These are phyloP conservation scores for Aspergillus leporis DNA, from an alignment of 495 filamentous ascomycete species.

Conservation along the genomic window DNA sequence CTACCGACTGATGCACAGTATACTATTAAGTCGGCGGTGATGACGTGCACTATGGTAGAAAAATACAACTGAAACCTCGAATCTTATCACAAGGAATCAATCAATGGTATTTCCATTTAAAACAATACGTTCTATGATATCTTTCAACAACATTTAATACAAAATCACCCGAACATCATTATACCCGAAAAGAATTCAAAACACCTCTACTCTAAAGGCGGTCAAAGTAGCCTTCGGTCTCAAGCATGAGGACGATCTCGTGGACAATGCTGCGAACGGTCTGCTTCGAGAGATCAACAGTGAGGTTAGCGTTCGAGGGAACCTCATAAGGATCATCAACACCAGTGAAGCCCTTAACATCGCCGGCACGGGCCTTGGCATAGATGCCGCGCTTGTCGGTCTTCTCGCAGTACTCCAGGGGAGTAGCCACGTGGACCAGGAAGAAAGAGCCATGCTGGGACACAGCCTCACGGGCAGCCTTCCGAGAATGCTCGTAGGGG, in stretches of 20 bases:
- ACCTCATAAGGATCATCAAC: constrained; percentile 97
- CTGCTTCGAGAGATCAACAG: constrained; percentile 81
- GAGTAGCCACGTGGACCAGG: constrained; percentile 92
- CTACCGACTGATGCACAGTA: constrained; percentile 15
- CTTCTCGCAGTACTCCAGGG: constrained; percentile 88
- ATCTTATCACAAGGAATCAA: constrained; percentile 12
- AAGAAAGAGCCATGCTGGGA: constrained; percentile 88
- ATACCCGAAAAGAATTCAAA: constrained; percentile 11
- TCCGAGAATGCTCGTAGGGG: constrained; percentile 77
- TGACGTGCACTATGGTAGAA: too few relatives aligned
- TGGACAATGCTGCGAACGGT: constrained; percentile 91
- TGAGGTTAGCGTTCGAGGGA: constrained; percentile 78
- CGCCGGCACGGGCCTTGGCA: constrained; percentile 75
- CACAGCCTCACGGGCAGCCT: constrained; percentile 77
- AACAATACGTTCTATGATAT: constrained; percentile 4
- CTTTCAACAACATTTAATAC: constrained; percentile 4
- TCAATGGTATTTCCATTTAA: not conserved
- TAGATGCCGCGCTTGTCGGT: constrained; percentile 95
- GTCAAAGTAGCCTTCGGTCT: constrained; percentile 77
- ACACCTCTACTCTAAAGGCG: constrained; percentile 25
- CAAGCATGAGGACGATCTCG: constrained; percentile 91
- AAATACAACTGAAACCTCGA: too few relatives aligned
- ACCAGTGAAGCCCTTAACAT: constrained; percentile 98
- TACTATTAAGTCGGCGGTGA: too few relatives aligned
- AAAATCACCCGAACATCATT: constrained; percentile 2